Evolutionary conservation across 1,139 yeast species (phyloP).

Genomic region (Saccharomyces hybrid): DNA sequence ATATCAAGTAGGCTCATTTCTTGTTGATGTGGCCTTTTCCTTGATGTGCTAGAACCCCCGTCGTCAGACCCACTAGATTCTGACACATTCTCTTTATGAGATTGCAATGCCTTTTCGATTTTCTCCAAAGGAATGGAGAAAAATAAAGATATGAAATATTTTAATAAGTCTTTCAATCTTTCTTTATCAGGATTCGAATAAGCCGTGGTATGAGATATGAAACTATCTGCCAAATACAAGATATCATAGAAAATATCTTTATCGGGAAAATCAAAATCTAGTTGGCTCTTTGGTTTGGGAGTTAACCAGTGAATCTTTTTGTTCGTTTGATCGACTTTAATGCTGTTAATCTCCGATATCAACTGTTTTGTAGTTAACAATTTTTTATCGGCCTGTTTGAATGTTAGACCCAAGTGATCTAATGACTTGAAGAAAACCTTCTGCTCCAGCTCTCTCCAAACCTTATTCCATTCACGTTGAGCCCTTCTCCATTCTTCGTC

Average conservation of each 20-base stretch:
- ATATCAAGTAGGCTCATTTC: constrained; percentile 68
- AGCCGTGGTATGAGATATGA: constrained; percentile 58
- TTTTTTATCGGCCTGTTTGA: constrained; percentile 94
- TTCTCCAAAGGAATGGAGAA: constrained; percentile 25
- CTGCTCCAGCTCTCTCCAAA: constrained; percentile 97
- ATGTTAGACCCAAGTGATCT: constrained; percentile 91
- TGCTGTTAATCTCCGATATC: constrained; percentile 84
- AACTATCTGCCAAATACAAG: constrained; percentile 59
- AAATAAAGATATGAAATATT: constrained; percentile 43
- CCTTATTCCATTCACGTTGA: constrained; percentile 98
- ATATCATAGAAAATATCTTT: constrained; percentile 69
- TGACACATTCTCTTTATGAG: constrained; percentile 22
- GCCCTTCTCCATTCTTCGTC: constrained; percentile 99
- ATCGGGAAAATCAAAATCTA: constrained; percentile 62
- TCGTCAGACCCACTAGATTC: constrained; percentile 17
- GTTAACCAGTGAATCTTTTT: constrained; percentile 80
- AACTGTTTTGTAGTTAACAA: constrained; percentile 82
- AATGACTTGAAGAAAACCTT: constrained; percentile 87
- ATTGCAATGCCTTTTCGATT: constrained; percentile 33
- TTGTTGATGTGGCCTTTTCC: constrained; percentile 52
- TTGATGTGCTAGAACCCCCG: constrained; percentile 11
- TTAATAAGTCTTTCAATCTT: constrained; percentile 63
- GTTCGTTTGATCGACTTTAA: constrained; percentile 75
- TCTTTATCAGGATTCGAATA: constrained; percentile 81
- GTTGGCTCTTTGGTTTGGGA: constrained; percentile 78